Conservation (phyloP, 2,329 filamentous ascomycete species). For the Aureobasidium sp. region DNA sequence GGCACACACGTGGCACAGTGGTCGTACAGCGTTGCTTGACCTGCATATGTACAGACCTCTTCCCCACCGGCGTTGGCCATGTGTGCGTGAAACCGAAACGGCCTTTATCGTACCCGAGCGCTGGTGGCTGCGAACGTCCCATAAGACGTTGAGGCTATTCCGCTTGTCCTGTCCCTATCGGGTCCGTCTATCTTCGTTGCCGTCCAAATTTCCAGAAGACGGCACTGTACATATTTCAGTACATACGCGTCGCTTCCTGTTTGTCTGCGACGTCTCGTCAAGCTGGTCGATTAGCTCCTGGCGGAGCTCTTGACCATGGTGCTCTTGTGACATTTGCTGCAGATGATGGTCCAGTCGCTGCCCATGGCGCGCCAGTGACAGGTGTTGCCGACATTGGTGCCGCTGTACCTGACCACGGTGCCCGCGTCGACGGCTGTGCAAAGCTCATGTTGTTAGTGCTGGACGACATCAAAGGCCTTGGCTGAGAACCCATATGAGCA, state of each 20-base stretch:
- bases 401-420: constrained; percentile 24
- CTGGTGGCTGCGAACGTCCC: not conserved
- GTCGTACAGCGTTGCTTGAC: not conserved
- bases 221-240: not conserved
- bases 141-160: not conserved
- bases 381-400: constrained; percentile 3
- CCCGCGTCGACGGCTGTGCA: constrained; percentile 13
- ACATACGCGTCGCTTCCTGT: not conserved
- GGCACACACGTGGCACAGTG: not conserved
- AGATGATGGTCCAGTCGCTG: constrained; percentile 13
- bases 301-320: constrained; percentile 7
- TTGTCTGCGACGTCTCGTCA: not conserved
- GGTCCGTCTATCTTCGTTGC: not conserved
- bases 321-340: constrained; percentile 6
- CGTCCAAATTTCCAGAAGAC: not conserved
- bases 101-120: not conserved
- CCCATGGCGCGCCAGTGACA: constrained; percentile 22
- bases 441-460: constrained; percentile 9
- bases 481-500: constrained; percentile 28
- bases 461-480: constrained; percentile 15
- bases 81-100: not conserved
- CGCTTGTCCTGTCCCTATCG: not conserved
- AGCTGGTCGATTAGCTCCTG: not conserved
- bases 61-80: constrained; percentile 8
- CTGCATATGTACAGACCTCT: not conserved